Evolutionary conservation across 2,329 filamentous ascomycete species (phyloP).

Genomic region (Coniochaeta prunicola): DNA sequence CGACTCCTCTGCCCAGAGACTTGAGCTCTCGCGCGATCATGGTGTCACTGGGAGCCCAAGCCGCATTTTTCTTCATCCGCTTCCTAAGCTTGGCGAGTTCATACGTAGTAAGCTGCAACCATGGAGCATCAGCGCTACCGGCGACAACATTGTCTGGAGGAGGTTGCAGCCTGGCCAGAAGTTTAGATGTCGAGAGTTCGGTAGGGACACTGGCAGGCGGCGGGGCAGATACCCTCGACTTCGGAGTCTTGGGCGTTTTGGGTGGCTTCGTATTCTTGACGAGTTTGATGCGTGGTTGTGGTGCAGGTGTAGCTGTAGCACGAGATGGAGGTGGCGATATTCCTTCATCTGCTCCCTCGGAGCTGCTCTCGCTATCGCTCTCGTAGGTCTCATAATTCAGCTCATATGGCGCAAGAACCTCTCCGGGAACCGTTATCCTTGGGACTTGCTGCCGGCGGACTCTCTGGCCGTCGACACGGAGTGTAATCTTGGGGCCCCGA

Average conservation of each 20-base stretch:
- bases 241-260: conserved; percentile 31
- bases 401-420: conserved; percentile 59
- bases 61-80: conserved; percentile 86
- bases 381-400: conserved; percentile 53
- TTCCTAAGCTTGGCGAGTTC: conserved; percentile 66
- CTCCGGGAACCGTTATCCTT: conserved; percentile 57
- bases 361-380: conserved; percentile 45
- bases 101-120: conserved; percentile 58
- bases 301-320: conserved; percentile 16
- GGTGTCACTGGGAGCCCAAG: conserved; percentile 77
- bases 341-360: conserved; percentile 37
- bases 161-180: conserved; percentile 39
- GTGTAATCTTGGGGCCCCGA: conserved; percentile 38
- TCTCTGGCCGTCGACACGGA: conserved; percentile 38
- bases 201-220: conserved; percentile 5
- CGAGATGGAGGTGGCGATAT: neutral
- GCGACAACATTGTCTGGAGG: conserved; percentile 52
- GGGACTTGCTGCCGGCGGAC: conserved; percentile 40
- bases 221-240: conserved; percentile 18
- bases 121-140: conserved; percentile 54
- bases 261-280: conserved; percentile 20
- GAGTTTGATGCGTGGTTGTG: conserved; percentile 41
- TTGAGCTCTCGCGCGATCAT: conserved; percentile 79
- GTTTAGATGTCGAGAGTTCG: conserved; percentile 28
- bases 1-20: conserved; percentile 58